phyloP scores from a whole-genome alignment of 257 asterid genomes.

The Ballota nigra region DNA sequence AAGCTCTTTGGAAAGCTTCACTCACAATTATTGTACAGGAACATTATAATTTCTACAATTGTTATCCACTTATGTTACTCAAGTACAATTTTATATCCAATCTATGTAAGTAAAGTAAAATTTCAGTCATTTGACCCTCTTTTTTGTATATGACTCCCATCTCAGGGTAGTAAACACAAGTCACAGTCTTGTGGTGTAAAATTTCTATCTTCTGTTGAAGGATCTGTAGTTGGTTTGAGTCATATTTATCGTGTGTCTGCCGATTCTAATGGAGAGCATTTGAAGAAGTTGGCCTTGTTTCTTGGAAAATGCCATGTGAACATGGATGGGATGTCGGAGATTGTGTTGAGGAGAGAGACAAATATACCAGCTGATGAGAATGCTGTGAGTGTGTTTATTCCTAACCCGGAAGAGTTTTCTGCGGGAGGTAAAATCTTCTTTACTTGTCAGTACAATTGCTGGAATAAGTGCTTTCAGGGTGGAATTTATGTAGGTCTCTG shows the following conservation, averaged over 20 bases:
- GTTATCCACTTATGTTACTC: not conserved
- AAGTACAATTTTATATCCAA: not conserved
- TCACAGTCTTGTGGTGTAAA: slow-evolving; percentile 39
- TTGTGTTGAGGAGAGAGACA: slow-evolving; percentile 66
- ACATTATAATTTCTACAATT: not conserved
- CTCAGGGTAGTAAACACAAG: slow-evolving; percentile 42
- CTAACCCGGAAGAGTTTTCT: slow-evolving; percentile 54
- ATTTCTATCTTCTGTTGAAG: slow-evolving; percentile 64
- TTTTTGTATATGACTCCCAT: slow-evolving; percentile 1
- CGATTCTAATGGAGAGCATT: slow-evolving; percentile 63
- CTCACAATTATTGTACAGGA: not conserved
- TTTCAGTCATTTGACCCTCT: not conserved
- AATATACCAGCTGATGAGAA: slow-evolving; percentile 68
- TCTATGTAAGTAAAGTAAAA: slow-evolving; percentile 7
- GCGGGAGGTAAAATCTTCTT: slow-evolving; percentile 46
- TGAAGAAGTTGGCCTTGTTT: slow-evolving; percentile 71
- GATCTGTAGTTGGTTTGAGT: slow-evolving; percentile 78
- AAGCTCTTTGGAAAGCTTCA: slow-evolving; percentile 10
- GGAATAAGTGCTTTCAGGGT: not conserved
- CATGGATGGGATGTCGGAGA: slow-evolving; percentile 67
- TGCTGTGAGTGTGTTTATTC: slow-evolving; percentile 81
- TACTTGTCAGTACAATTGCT: slow-evolving; percentile 19
- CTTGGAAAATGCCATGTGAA: slow-evolving; percentile 58
- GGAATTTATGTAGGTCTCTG: not conserved
- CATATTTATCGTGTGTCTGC: slow-evolving; percentile 66